A percentile compares a stretch with the other conserved stretches of the same genome.
Conservation (phyloP, 2,329 filamentous ascomycete genomes). For the Trichoderma koningiopsis region DNA sequence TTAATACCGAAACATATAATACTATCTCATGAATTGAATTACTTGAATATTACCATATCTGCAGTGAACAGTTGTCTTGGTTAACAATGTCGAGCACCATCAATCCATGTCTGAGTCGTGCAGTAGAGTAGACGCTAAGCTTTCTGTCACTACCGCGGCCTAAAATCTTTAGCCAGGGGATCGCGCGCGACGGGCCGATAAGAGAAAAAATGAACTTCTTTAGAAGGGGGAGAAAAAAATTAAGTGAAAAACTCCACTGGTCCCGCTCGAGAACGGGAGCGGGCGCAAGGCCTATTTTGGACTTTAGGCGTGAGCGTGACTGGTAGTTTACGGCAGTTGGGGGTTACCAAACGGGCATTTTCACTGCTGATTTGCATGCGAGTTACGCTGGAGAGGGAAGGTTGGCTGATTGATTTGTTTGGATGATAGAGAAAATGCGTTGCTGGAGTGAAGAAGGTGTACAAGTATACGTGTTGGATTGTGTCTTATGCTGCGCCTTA, state of each 20-base stretch:
- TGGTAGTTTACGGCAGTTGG: not conserved
- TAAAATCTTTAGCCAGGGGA: not conserved
- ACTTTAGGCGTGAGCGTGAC: not conserved
- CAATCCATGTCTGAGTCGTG: not conserved
- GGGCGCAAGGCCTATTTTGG: not conserved
- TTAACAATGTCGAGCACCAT: not conserved
- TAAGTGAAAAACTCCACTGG: not conserved
- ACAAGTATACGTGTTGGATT: not conserved
- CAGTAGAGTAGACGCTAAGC: not conserved
- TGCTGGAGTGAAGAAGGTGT: not conserved
- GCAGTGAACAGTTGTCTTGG: not conserved
- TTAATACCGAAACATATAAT: not conserved
- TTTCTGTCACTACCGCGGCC: not conserved
- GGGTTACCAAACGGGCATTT: not conserved
- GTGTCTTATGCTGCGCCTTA: not conserved
- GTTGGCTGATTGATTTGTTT: not conserved
- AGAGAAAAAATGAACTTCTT: not conserved
- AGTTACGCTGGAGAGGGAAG: not conserved
- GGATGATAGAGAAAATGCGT: not conserved
- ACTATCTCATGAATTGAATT: not conserved
- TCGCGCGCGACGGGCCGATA: constrained; percentile 15
- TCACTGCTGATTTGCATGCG: not conserved
- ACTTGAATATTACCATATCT: not conserved
- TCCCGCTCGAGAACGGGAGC: not conserved
- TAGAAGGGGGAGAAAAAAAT: not conserved